Base-by-base conservation (phyloP, 2,329 filamentous ascomycete species). In the Setomelanomma holmii region DNA sequence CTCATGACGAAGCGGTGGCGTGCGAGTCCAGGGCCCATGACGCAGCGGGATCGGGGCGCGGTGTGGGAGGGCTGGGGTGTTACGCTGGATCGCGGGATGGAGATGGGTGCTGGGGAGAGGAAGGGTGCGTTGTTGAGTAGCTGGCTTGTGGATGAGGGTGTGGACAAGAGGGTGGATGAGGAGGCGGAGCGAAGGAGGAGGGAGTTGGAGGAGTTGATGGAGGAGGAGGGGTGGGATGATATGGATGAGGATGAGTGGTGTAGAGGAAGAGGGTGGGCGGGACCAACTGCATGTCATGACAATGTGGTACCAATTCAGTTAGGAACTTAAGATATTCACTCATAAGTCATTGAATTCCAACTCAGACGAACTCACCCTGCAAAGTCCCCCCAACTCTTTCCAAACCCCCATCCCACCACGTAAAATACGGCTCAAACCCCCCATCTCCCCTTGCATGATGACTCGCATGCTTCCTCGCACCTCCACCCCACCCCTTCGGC, bases 31-130 rank as follows among this genome's bases (percentile, higher is more conserved):
- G 69, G 68, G 0, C 60, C 55, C 12, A 58, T 72, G 63, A 64
- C 51, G 23, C 51, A 19, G 36, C 42, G 8, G 30, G 51, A 58
- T 23, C 54, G 69, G 7, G 71, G 69, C 4, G 55, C 58, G 21
- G 62, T 73, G 24, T 73, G 71, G 71, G 71, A 73, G 53, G 71
- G 71, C 0, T 73, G 65, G 65, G 69, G 60, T 2, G 51, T 62
- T 5, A 45, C 27, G 27, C 14, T 71, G 4, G 61, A 66, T 45
- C 30, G 20, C 5, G 51, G 20, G 11, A 50, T 73, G 40, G 49
- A 49, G 27, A 58, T 72, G 64, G 48, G 16, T 19, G 44, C 17
- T 5, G 41, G 36, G 33, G 67, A 72, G 49, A 61, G 70, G 43
- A 48, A 36, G 19, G 62, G 62, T 20, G 58, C 55, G 47, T 1